A percentile compares a stretch with the other conserved stretches of the same genome.
phyloP scores from a whole-genome alignment of 352 stramenopile genomes.

The Pythium sp. region DNA sequence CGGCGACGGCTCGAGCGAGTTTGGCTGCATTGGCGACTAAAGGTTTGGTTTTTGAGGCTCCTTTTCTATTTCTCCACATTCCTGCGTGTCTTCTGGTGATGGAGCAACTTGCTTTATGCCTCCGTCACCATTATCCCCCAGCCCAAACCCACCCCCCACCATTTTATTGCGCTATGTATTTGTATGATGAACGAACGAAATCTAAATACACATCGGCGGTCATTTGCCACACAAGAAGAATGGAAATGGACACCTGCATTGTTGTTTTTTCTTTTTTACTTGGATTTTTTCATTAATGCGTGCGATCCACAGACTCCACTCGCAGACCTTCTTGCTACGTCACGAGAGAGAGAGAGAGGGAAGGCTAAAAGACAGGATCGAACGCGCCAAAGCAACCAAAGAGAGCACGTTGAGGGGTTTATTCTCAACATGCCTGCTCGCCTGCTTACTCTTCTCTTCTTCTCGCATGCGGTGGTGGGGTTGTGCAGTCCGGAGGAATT shows the following conservation, averaged over 20 bases:
- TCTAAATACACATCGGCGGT: slow-evolving; percentile 5
- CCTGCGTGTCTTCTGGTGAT: not conserved
- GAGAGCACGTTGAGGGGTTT: not conserved
- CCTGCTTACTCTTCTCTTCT: not conserved
- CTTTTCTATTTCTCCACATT: not conserved
- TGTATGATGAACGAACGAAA: slow-evolving; percentile 19
- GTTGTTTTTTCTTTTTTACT: slow-evolving; percentile 11
- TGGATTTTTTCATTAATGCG: slow-evolving; percentile 15
- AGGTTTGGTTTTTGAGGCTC: not conserved
- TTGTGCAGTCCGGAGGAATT: not conserved
- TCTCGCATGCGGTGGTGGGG: not conserved
- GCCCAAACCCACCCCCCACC: not conserved
- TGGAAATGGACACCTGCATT: not conserved
- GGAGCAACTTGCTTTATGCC: not conserved
- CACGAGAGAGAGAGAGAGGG: not conserved
- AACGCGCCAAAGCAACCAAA: not conserved
- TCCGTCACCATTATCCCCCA: slow-evolving; percentile 2
- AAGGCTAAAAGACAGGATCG: not conserved
- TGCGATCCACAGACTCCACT: slow-evolving; percentile 8
- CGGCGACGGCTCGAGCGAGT: slow-evolving; percentile 79
- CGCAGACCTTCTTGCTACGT: not conserved
- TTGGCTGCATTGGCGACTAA: slow-evolving; percentile 80
- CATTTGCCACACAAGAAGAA: slow-evolving; percentile 9
- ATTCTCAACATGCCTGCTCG: not conserved
- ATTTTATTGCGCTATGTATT: slow-evolving; percentile 12